Evolutionary conservation across 2,329 filamentous ascomycete genomes (phyloP).

Genomic region (Tympanopsis confertula): DNA sequence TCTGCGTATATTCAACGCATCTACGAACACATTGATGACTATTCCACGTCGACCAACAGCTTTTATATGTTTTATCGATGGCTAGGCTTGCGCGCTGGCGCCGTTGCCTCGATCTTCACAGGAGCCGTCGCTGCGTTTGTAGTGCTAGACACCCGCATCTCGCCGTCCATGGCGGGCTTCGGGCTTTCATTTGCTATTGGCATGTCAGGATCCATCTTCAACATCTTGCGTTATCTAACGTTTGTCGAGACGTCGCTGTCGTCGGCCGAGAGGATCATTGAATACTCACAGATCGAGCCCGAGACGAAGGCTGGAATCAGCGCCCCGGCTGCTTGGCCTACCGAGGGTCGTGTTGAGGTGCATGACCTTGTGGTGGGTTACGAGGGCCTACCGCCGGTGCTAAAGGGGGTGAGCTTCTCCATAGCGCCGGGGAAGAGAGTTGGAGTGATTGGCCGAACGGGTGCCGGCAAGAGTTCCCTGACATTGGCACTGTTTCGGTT

Average conservation of each 20-base stretch:
- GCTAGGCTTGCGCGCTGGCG: not conserved
- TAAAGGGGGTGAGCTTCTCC: not conserved
- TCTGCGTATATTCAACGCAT: not conserved
- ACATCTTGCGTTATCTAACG: not conserved
- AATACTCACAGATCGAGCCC: not conserved
- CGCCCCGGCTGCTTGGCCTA: not conserved
- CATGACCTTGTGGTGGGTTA: not conserved
- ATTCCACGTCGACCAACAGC: not conserved
- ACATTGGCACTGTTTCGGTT: not conserved
- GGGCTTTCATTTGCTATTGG: not conserved
- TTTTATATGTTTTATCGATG: not conserved
- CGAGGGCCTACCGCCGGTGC: not conserved
- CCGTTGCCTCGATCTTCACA: not conserved
- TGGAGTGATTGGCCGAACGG: not conserved
- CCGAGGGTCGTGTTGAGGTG: not conserved
- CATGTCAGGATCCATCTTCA: not conserved
- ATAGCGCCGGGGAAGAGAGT: not conserved
- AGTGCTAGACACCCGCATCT: not conserved
- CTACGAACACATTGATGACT: not conserved
- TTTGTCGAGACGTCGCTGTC: not conserved
- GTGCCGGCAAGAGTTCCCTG: not conserved
- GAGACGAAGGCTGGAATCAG: not conserved
- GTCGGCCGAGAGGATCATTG: not conserved
- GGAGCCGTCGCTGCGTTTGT: not conserved
- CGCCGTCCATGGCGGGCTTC: not conserved